phyloP scores from a whole-genome alignment of 2,329 filamentous ascomycete genomes.

The Trichophyton mentagrophytes region DNA sequence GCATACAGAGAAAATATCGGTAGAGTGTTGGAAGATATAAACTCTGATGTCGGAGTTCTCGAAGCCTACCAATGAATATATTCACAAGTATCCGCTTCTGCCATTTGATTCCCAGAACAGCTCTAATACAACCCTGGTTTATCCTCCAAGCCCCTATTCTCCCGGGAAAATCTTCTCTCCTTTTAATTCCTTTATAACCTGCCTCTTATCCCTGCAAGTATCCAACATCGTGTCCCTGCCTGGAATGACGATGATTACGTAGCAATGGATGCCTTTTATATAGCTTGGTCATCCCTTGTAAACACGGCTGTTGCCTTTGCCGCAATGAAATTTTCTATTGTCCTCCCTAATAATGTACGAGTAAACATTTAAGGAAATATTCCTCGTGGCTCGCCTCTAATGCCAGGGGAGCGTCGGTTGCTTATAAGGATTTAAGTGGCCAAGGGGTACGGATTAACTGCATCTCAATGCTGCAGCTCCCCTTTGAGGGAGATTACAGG shows the following conservation, averaged over 20 bases:
- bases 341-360: background rate
- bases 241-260: too few relatives aligned
- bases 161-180: background rate
- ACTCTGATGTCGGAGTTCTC: background rate
- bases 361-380: background rate
- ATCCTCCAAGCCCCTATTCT: background rate
- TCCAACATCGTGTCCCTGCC: background rate
- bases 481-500: background rate
- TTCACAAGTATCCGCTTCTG: background rate
- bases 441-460: background rate
- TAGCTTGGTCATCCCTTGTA: background rate
- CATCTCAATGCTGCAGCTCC: background rate
- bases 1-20: background rate
- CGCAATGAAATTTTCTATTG: background rate
- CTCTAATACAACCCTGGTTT: background rate
- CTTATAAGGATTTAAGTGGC: background rate
- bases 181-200: background rate
- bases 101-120: background rate
- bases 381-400: background rate
- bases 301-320: background rate
- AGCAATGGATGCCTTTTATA: background rate
- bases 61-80: background rate
- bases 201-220: background rate
- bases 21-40: background rate
- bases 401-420: background rate